Evolutionary conservation across 2,329 filamentous ascomycete species (phyloP), one percentile per base, ranked within the genome.

Genomic region (Rasamsonia emersonii): DNA sequence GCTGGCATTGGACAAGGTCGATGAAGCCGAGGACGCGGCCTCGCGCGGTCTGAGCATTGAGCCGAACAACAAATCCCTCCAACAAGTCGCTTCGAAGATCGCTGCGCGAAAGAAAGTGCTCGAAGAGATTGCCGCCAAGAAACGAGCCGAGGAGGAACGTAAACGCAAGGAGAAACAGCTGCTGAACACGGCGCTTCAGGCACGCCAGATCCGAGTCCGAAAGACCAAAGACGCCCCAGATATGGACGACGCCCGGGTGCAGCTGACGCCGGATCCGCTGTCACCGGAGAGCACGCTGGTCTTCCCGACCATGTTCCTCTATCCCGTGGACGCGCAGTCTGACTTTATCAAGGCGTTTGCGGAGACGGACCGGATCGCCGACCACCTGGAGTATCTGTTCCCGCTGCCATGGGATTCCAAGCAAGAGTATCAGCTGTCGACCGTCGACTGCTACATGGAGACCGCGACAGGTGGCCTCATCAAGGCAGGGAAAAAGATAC

Each of bases 321-420:
- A 98, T 56, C 89, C 91, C 4, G 65, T 80, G 42, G 71, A 85
- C 39, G 69, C 81, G 28, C 79, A 96, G 65, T 82, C 77, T 1
- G 91, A 98, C 58, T 91, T 98, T 48, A 73, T 98, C 59, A 94
- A 93, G 64, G 75, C 75, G 0, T 91, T 94, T 47, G 70, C 71
- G 32, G 91, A 96, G 67, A 75, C 71, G 38, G 78, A 91, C 45
- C 72, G 71, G 10, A 66, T 95, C 17, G 70, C 69, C 5, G 78
- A 89, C 43, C 88, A 95, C 57, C 66, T 98, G 30, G 68, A 70
- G 3, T 94, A 95, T 50, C 79, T 96, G 7, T 75, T 98, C 36
- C 89, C 88, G 2, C 59, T 86, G 48, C 86, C 86, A 9, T 98
- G 91, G 91, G 91, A 96, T 48, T 50, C 57, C 10, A 64, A 70